Conservation (phyloP, 2,329 filamentous ascomycete species). For the Epichloe sp. region DNA sequence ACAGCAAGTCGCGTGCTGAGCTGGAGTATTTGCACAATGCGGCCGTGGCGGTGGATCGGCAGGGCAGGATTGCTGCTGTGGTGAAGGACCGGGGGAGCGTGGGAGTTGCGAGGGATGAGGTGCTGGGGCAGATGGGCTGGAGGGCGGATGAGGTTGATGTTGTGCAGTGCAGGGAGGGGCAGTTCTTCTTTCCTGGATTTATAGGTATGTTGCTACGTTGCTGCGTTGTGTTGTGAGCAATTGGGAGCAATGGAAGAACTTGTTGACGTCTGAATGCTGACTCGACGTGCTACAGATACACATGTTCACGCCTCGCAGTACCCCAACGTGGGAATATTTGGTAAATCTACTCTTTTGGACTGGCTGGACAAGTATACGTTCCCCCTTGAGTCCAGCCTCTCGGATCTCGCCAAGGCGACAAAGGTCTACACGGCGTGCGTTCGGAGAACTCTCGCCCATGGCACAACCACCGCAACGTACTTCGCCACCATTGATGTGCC, state of each 20-base stretch:
- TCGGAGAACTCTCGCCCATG: constrained; percentile 68
- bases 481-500: constrained; percentile 80
- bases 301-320: constrained; percentile 95
- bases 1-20: constrained; percentile 33
- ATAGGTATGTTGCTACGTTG: constrained; percentile 40
- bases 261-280: neutral
- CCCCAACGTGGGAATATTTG: constrained; percentile 87
- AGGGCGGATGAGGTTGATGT: constrained; percentile 23
- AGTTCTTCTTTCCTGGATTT: constrained; percentile 78
- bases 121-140: constrained; percentile 35
- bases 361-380: constrained; percentile 96
- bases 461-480: constrained; percentile 90
- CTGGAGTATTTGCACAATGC: constrained; percentile 39
- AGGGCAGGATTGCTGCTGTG: constrained; percentile 37
- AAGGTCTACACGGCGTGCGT: constrained; percentile 69
- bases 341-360: constrained; percentile 80
- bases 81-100: constrained; percentile 21
- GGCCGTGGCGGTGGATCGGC: constrained; percentile 35
- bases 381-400: constrained; percentile 71
- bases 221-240: neutral
- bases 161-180: constrained; percentile 27
- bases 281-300: constrained; percentile 49
- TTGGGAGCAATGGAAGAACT: neutral
- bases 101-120: constrained; percentile 16
- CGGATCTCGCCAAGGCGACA: constrained; percentile 46